Conservation (phyloP, 345 rosid genomes). For the Citrus mangshanensis region DNA sequence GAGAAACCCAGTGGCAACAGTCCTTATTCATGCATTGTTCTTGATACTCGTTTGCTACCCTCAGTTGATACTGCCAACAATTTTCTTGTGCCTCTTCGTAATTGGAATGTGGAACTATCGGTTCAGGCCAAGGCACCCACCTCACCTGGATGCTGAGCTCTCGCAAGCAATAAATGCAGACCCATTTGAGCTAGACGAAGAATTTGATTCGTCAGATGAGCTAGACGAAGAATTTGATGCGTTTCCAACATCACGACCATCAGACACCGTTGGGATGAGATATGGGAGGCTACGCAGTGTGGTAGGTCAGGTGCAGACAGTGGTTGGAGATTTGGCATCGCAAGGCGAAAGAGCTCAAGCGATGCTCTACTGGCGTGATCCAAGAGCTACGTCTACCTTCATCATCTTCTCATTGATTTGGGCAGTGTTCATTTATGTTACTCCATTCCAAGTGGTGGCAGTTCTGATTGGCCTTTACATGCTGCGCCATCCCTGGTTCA, state of each 20-base stretch:
- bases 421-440: slow-evolving; percentile 72
- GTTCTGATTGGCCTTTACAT: slow-evolving; percentile 63
- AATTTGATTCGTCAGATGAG: slow-evolving; percentile 36
- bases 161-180: slow-evolving; percentile 65
- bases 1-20: slow-evolving; percentile 83
- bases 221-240: slow-evolving; percentile 92
- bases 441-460: slow-evolving; percentile 86
- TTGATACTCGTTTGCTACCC: slow-evolving; percentile 83
- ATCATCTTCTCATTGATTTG: slow-evolving; percentile 64
- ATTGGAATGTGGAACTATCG: slow-evolving; percentile 94
- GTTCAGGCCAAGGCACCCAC: slow-evolving; percentile 79
- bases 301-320: slow-evolving; percentile 84
- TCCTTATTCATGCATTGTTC: slow-evolving; percentile 68
- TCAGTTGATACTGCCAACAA: slow-evolving; percentile 77
- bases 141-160: slow-evolving; percentile 88
- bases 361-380: slow-evolving; percentile 91
- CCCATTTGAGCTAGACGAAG: slow-evolving; percentile 7
- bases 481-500: slow-evolving; percentile 91
- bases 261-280: slow-evolving; percentile 66
- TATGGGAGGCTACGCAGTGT: slow-evolving; percentile 78
- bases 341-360: slow-evolving; percentile 89
- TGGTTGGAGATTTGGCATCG: slow-evolving; percentile 81
- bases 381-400: slow-evolving; percentile 76
- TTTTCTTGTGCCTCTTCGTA: slow-evolving; percentile 79
- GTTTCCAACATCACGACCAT: slow-evolving; percentile 56